Evolutionary conservation across 1,139 yeast genomes (phyloP).

Genomic region (Trichomonascaceae sp.): DNA sequence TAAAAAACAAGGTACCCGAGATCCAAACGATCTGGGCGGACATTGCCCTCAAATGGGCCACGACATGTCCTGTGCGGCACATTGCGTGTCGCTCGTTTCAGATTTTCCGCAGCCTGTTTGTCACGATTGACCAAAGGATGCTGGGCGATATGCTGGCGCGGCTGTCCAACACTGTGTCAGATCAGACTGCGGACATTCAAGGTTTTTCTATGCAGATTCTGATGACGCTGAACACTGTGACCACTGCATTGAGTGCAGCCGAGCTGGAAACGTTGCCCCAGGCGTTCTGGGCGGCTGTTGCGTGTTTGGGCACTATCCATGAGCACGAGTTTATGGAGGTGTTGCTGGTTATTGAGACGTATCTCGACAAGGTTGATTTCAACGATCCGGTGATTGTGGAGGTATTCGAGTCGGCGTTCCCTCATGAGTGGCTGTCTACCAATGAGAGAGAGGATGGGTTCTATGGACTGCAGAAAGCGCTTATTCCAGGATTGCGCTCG

Average conservation of each 20-base stretch:
- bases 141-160: slow-evolving; percentile 89
- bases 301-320: slow-evolving; percentile 78
- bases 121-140: slow-evolving; percentile 77
- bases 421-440: slow-evolving; percentile 60
- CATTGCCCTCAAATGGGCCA: slow-evolving; percentile 83
- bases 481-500: slow-evolving; percentile 74
- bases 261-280: slow-evolving; percentile 83
- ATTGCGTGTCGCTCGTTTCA: slow-evolving; percentile 95
- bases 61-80: slow-evolving; percentile 94
- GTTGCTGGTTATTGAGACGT: slow-evolving; percentile 65
- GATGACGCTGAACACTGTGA: slow-evolving; percentile 87
- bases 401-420: slow-evolving; percentile 74
- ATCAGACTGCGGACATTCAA: slow-evolving; percentile 77
- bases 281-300: slow-evolving; percentile 90
- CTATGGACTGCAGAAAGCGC: slow-evolving; percentile 71
- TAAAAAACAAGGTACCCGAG: slow-evolving; percentile 35
- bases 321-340: slow-evolving; percentile 90
- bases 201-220: slow-evolving; percentile 95
- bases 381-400: slow-evolving; percentile 79
- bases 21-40: slow-evolving; percentile 77
- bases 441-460: slow-evolving; percentile 52
- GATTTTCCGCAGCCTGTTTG: slow-evolving; percentile 66
- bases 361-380: slow-evolving; percentile 74
- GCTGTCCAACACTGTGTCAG: slow-evolving; percentile 84
- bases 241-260: slow-evolving; percentile 69